phyloP scores from a whole-genome alignment of 805 yeast species.

The Cyberlindnera euphorbiae region DNA sequence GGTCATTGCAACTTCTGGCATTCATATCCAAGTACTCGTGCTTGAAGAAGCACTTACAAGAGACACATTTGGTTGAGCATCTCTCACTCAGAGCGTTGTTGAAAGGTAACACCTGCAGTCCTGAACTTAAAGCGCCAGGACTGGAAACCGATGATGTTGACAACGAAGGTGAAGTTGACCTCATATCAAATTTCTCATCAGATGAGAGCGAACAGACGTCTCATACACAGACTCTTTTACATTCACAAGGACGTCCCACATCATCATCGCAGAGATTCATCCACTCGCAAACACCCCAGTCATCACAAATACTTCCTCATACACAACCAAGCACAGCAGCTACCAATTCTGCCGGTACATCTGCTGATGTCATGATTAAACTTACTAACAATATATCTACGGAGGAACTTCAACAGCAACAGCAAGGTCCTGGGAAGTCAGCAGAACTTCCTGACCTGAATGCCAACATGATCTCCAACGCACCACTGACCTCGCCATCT shows the following conservation, averaged over 20 bases:
- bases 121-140: no score
- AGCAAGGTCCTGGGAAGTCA: slow-evolving; percentile 6
- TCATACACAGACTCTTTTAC: no score
- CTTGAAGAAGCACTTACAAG: slow-evolving; percentile 68
- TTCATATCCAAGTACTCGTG: slow-evolving; percentile 88
- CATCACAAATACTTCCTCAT: slow-evolving; percentile 11
- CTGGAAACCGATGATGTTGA: slow-evolving; percentile 31
- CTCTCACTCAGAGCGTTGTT: slow-evolving; percentile 47
- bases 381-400: no score
- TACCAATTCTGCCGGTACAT: no score
- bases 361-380: no score
- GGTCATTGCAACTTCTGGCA: slow-evolving; percentile 90
- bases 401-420: slow-evolving; percentile 1
- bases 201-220: slow-evolving; percentile 16
- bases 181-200: slow-evolving; percentile 25
- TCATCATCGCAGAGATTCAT: slow-evolving; percentile 1
- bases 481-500: not conserved
- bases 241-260: slow-evolving; percentile 3
- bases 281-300: slow-evolving; percentile 7
- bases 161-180: slow-evolving; percentile 37
- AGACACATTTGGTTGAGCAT: slow-evolving; percentile 68
- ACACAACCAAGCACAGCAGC: slow-evolving; percentile 8
- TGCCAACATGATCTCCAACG: slow-evolving; percentile 4
- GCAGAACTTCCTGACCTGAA: slow-evolving; percentile 12
- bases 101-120: not conserved